Conservation (phyloP, 1,139 yeast genomes). For the Entelexis paramagnoliae region DNA sequence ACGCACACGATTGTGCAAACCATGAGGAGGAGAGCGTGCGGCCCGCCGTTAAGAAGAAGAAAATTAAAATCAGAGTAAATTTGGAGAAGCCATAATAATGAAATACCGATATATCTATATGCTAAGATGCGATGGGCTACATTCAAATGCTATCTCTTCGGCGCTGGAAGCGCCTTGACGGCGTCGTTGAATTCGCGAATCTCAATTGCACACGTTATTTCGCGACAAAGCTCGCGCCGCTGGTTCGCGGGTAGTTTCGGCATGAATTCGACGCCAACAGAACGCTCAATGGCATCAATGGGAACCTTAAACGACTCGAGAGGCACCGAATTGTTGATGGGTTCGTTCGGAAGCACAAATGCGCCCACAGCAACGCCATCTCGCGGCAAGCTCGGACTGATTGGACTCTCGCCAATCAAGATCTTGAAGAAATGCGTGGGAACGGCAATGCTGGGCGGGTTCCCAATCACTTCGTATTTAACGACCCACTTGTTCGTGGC, state of each 20-base stretch:
- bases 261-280: constrained; percentile 75
- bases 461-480: constrained; percentile 85
- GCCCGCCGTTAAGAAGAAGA: too few relatives aligned
- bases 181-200: constrained; percentile 24
- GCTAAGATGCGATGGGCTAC: too few relatives aligned
- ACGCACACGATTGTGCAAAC: too few relatives aligned
- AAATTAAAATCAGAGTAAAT: too few relatives aligned
- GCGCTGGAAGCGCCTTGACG: constrained; percentile 15
- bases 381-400: constrained; percentile 31
- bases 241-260: constrained; percentile 52
- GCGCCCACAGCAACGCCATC: constrained; percentile 71
- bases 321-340: constrained; percentile 59
- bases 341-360: constrained; percentile 81
- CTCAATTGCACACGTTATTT: constrained; percentile 49
- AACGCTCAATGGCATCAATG: constrained; percentile 73
- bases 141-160: background rate
- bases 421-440: constrained; percentile 95
- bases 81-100: too few relatives aligned
- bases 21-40: too few relatives aligned
- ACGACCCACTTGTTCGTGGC: constrained; percentile 70
- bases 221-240: constrained; percentile 63
- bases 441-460: constrained; percentile 93
- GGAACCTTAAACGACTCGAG: constrained; percentile 77
- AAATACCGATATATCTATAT: too few relatives aligned
- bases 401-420: constrained; percentile 64